phyloP scores from a whole-genome alignment of 2,329 filamentous ascomycete species.

The Delphinella strobiligena region DNA sequence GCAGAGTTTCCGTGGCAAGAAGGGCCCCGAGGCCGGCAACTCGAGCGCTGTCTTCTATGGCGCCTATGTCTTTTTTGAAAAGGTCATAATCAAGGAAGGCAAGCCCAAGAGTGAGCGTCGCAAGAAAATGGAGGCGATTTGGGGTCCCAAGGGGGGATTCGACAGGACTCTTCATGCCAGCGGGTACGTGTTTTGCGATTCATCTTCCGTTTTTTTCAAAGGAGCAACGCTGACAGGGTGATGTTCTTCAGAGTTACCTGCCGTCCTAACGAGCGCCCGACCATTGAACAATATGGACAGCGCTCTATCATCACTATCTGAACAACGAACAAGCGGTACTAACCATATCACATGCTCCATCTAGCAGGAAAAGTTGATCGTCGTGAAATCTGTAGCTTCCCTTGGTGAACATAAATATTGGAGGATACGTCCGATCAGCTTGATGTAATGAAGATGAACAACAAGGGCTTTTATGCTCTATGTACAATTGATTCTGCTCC shows the following conservation, averaged over 20 bases:
- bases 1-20: slow-evolving; percentile 38
- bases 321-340: too few species aligned
- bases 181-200: slow-evolving; percentile 1
- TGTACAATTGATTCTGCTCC: too few species aligned
- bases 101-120: slow-evolving; percentile 43
- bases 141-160: slow-evolving; percentile 9
- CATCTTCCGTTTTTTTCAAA: background rate
- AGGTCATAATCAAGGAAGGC: slow-evolving; percentile 38
- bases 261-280: background rate
- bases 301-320: too few species aligned
- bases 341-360: too few species aligned
- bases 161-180: background rate
- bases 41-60: slow-evolving; percentile 40
- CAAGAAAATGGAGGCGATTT: slow-evolving; percentile 38
- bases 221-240: background rate
- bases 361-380: too few species aligned
- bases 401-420: too few species aligned
- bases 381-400: too few species aligned
- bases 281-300: background rate
- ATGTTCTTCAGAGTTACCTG: slow-evolving; percentile 1
- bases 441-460: too few species aligned
- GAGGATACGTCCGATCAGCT: too few species aligned
- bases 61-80: slow-evolving; percentile 48
- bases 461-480: too few species aligned
- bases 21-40: slow-evolving; percentile 37